These are phyloP conservation scores for Ganoderma meredithae DNA, from an alignment of 1,284 basidiomycete genomes.

Conservation along the genomic window DNA sequence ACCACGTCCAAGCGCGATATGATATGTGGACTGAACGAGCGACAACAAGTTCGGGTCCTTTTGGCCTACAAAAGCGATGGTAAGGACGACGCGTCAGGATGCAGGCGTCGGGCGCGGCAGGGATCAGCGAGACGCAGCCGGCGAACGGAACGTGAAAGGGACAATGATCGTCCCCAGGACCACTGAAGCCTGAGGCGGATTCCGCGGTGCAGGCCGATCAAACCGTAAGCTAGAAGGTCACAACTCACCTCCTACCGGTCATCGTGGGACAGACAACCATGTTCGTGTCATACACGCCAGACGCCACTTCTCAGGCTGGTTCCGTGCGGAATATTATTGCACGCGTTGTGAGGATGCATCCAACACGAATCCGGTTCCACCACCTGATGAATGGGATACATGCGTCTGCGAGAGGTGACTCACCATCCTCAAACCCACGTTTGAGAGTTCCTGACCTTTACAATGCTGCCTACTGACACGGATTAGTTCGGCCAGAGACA, in stretches of 20 bases:
- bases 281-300: background rate
- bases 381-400: too few species aligned
- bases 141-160: background rate
- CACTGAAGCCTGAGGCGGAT: background rate
- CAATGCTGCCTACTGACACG: too few species aligned
- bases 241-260: constrained; percentile 2
- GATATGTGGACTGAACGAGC: too few species aligned
- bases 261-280: background rate
- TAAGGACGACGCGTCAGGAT: background rate
- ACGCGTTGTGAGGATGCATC: background rate
- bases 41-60: too few species aligned
- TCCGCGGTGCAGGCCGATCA: constrained; percentile 1
- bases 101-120: background rate
- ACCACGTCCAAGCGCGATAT: too few species aligned
- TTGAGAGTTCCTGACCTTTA: too few species aligned
- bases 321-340: background rate
- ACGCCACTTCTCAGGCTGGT: background rate
- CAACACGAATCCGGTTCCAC: too few species aligned
- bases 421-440: too few species aligned
- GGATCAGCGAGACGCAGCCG: background rate
- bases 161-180: background rate
- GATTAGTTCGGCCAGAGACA: background rate
- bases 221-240: background rate
- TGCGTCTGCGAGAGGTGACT: too few species aligned
- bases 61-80: background rate